These are phyloP conservation scores for Candida tropicalis DNA, from an alignment of 1,139 yeast species.

Conservation along the genomic window DNA sequence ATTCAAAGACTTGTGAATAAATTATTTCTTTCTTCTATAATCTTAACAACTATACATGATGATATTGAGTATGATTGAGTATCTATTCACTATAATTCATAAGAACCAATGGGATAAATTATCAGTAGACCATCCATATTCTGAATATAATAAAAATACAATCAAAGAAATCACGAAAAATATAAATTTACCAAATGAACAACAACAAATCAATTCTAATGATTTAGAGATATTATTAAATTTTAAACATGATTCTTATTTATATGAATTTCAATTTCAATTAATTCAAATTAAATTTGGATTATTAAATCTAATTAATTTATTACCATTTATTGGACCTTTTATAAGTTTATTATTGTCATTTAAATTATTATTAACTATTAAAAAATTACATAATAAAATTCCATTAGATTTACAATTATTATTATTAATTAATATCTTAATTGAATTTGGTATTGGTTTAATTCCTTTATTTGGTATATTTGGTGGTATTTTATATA, in stretches of 20 bases:
- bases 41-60: slow-evolving; percentile 5
- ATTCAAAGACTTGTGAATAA: background rate
- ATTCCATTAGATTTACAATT: slow-evolving; percentile 45
- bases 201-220: too few relatives aligned
- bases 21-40: too few relatives aligned
- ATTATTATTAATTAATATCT: slow-evolving; percentile 39
- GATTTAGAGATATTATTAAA: too few relatives aligned
- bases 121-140: slow-evolving; percentile 70
- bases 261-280: slow-evolving; percentile 47
- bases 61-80: slow-evolving; percentile 16
- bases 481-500: slow-evolving; percentile 65
- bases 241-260: slow-evolving; percentile 38
- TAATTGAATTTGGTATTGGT: slow-evolving; percentile 53
- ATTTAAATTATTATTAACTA: slow-evolving; percentile 34
- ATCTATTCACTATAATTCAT: slow-evolving; percentile 22
- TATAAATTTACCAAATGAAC: too few relatives aligned
- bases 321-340: slow-evolving; percentile 43
- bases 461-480: slow-evolving; percentile 77
- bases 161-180: too few relatives aligned
- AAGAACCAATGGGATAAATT: slow-evolving; percentile 49
- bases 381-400: slow-evolving; percentile 40
- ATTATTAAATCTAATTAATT: slow-evolving; percentile 40
- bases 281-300: slow-evolving; percentile 42
- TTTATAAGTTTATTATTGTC: slow-evolving; percentile 43
- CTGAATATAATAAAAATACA: too few relatives aligned